A percentile compares a stretch with the other conserved stretches of the same genome.
Conservation (phyloP, 768 basidiomycete genomes). For the Trametes elegans region DNA sequence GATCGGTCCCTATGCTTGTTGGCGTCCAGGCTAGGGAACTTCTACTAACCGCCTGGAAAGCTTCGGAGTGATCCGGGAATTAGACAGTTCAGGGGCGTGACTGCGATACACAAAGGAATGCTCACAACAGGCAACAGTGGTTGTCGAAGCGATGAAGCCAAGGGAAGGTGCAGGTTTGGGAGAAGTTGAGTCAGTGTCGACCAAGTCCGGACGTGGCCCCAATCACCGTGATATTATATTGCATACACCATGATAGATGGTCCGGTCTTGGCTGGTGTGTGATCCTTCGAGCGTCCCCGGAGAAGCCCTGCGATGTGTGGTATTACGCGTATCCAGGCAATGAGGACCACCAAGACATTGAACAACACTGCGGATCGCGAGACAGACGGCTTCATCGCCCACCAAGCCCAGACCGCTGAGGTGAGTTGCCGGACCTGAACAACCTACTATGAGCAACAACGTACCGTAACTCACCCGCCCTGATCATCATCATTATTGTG, state of each 20-base stretch:
- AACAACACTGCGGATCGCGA: too few species aligned
- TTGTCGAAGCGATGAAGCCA: neutral
- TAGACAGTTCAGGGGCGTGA: conserved; percentile 3
- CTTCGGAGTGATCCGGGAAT: conserved; percentile 9
- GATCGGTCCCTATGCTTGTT: conserved; percentile 3
- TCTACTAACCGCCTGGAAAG: neutral
- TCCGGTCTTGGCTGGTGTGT: too few species aligned
- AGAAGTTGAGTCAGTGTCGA: neutral
- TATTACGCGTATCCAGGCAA: too few species aligned
- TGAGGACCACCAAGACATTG: too few species aligned
- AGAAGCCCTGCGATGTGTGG: too few species aligned
- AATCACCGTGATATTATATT: conserved; percentile 8
- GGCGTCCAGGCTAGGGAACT: neutral
- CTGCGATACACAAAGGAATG: neutral
- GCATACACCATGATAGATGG: too few species aligned
- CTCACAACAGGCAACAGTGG: neutral
- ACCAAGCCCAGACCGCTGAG: too few species aligned
- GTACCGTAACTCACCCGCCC: neutral
- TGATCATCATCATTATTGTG: conserved; percentile 5
- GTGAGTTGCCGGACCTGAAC: neutral
- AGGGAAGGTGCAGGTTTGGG: neutral
- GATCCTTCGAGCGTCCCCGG: too few species aligned
- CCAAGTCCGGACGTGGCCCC: conserved; percentile 4
- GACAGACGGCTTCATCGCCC: too few species aligned
- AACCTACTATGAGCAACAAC: neutral